Evolutionary conservation across 352 stramenopile species (phyloP).

Genomic region (Globisporangium ultimum): DNA sequence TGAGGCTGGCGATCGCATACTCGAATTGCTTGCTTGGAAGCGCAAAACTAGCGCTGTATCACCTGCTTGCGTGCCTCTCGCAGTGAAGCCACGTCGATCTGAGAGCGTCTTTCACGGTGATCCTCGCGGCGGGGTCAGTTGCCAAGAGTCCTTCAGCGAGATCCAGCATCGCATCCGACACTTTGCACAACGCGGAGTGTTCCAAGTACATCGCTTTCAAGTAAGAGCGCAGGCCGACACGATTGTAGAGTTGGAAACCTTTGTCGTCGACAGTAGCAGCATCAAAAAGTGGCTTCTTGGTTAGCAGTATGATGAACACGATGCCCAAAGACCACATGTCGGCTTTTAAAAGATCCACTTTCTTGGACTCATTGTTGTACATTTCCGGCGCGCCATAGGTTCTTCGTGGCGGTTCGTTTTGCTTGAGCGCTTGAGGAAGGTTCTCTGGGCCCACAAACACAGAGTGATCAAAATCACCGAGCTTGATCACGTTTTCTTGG

Average conservation of each 20-base stretch:
- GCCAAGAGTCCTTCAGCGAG: constrained; percentile 84
- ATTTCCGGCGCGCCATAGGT: constrained; percentile 58
- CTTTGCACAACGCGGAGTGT: constrained; percentile 47
- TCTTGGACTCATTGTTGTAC: constrained; percentile 19
- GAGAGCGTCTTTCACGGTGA: constrained; percentile 72
- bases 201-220: constrained; percentile 65
- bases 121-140: constrained; percentile 73
- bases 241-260: constrained; percentile 48
- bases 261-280: constrained; percentile 35
- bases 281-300: constrained; percentile 59
- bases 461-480: constrained; percentile 62
- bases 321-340: constrained; percentile 63
- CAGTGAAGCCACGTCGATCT: constrained; percentile 42
- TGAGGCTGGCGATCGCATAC: too few species aligned
- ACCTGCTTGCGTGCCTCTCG: too few species aligned
- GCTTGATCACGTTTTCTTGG: constrained; percentile 49
- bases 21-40: too few species aligned
- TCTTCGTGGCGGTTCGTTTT: constrained; percentile 26
- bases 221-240: constrained; percentile 45
- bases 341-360: constrained; percentile 46
- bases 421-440: constrained; percentile 17
- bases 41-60: background rate
- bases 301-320: constrained; percentile 54
- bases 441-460: constrained; percentile 62
- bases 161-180: constrained; percentile 61